Conservation (phyloP, 371 early-diverging fungal genomes). For the Mucor mucedo region DNA sequence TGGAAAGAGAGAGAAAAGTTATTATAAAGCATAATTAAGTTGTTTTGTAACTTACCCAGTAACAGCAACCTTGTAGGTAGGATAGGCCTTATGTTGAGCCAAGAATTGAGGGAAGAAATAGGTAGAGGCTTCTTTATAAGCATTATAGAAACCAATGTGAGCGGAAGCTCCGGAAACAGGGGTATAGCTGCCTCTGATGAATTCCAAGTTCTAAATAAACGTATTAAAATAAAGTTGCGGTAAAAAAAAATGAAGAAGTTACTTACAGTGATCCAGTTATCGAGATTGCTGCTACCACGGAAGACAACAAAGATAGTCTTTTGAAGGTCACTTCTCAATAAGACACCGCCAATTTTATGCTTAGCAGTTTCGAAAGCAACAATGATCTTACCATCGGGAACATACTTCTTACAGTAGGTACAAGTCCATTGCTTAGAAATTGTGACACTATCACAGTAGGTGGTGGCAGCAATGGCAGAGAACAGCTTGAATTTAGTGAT, state of each 20-base stretch:
- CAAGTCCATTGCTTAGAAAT: conserved; percentile 28
- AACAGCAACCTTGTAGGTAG: conserved; percentile 21
- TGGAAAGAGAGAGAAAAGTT: not conserved
- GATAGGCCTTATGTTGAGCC: conserved; percentile 6
- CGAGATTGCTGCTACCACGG: conserved; percentile 29
- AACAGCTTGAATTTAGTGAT: conserved; percentile 12
- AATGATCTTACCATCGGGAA: conserved; percentile 32
- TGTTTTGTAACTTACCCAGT: conserved; percentile 16
- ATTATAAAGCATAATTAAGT: not conserved
- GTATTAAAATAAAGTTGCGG: not conserved
- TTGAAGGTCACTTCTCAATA: conserved; percentile 26
- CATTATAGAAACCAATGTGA: conserved; percentile 19
- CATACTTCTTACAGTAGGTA: conserved; percentile 17
- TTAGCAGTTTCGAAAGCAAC: conserved; percentile 18
- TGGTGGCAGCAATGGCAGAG: conserved; percentile 27
- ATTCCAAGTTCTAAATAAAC: conserved; percentile 4
- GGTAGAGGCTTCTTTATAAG: conserved; percentile 5
- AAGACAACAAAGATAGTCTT: conserved; percentile 32
- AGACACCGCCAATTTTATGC: conserved; percentile 25
- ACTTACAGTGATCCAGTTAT: conserved; percentile 20
- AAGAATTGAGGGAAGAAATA: conserved; percentile 11
- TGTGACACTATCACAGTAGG: conserved; percentile 26
- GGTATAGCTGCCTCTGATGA: conserved; percentile 6
- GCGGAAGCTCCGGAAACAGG: conserved; percentile 26
- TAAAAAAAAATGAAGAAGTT: not conserved